phyloP scores from a whole-genome alignment of 75 land plant species.

The Cupressus sempervirens region DNA sequence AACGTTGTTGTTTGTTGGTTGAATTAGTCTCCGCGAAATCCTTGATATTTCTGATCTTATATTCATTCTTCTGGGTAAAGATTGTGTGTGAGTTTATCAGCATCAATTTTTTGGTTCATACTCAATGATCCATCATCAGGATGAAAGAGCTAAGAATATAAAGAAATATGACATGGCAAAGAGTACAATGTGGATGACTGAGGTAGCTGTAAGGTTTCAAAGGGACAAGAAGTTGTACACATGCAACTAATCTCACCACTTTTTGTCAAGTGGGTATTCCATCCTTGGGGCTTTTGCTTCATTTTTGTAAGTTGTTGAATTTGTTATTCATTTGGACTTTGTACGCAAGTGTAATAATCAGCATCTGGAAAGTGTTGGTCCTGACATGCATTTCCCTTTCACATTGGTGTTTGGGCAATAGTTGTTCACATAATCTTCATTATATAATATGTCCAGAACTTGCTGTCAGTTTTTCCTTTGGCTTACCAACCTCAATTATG shows the following conservation, averaged over 20 bases:
- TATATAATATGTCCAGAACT: neutral
- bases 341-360: conserved; percentile 5
- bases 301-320: conserved; percentile 8
- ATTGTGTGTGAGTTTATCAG: too few relatives aligned
- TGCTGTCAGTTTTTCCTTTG: neutral
- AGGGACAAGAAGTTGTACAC: neutral
- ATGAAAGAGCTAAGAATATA: too few relatives aligned
- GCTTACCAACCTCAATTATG: neutral
- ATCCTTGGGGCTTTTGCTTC: conserved; percentile 3
- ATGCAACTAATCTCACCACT: neutral
- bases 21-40: neutral
- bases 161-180: too few relatives aligned
- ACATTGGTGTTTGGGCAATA: conserved; percentile 5
- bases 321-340: conserved; percentile 5
- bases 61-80: too few relatives aligned
- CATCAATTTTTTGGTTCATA: too few relatives aligned
- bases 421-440: neutral
- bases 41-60: neutral
- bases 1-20: neutral
- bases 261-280: neutral
- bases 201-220: neutral
- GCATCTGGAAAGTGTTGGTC: conserved; percentile 8
- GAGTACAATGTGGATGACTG: neutral
- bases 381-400: conserved; percentile 1
- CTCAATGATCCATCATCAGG: too few relatives aligned